A percentile compares a stretch with the other conserved stretches of the same genome.
Evolutionary conservation across 75 land plant genomes (phyloP).

Genomic region (Pseudotsuga menziesii): DNA sequence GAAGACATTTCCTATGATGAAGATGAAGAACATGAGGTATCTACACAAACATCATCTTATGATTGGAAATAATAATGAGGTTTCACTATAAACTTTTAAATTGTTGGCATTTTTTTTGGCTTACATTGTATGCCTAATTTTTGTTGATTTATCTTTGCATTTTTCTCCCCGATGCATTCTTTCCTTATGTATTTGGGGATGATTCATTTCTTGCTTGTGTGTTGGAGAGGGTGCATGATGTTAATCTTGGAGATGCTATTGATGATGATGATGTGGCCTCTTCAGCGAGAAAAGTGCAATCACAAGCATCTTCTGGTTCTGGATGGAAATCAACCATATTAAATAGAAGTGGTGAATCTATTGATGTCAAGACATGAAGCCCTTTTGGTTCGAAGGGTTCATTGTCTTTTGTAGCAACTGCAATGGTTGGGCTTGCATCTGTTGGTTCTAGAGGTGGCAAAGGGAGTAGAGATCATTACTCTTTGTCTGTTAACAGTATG

Average conservation of each 20-base stretch:
- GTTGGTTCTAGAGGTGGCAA: not conserved
- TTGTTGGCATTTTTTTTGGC: no score
- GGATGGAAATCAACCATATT: not conserved
- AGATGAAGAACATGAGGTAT: slow-evolving; percentile 11
- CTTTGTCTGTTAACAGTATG: not conserved
- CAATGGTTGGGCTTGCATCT: not conserved
- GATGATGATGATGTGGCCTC: slow-evolving; percentile 4
- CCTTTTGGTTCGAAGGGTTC: not conserved
- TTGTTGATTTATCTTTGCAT: no score
- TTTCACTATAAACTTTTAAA: no score
- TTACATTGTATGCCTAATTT: no score
- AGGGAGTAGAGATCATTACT: not conserved
- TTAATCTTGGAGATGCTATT: slow-evolving; percentile 8
- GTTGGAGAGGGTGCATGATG: slow-evolving; percentile 7
- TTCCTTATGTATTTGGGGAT: no score
- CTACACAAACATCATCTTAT: not conserved
- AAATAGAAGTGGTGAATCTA: no score
- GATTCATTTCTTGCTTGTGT: slow-evolving; percentile 3
- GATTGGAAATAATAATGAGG: no score
- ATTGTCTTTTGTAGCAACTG: slow-evolving; percentile 9
- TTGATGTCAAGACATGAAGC: not conserved
- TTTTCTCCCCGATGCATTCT: no score
- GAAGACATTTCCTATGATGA: slow-evolving; percentile 12
- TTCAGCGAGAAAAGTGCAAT: slow-evolving; percentile 1
- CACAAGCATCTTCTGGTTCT: no score